Conservation (phyloP, 1,139 yeast species). For the Pneumocystis wakefieldiae region DNA sequence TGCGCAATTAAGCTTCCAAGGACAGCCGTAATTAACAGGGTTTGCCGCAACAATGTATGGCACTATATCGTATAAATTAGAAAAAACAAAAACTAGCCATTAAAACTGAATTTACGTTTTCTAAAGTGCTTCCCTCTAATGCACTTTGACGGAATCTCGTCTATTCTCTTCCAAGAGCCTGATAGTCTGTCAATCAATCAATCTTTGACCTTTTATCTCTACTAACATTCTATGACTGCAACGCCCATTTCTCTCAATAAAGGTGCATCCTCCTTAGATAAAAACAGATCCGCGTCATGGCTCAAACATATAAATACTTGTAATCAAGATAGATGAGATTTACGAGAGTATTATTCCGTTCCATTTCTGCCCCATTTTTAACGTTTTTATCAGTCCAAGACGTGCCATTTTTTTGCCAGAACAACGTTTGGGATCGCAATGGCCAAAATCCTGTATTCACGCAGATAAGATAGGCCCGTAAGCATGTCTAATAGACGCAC, state of each 20-base stretch:
- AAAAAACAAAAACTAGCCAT: neutral
- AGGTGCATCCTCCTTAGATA: conserved; percentile 73
- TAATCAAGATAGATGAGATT: conserved; percentile 7
- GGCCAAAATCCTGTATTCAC: conserved; percentile 58
- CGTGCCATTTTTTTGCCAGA: conserved; percentile 89
- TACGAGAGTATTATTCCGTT: conserved; percentile 71
- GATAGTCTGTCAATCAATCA: neutral
- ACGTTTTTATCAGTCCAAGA: conserved; percentile 60
- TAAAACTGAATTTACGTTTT: conserved; percentile 21
- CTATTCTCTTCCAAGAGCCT: conserved; percentile 83
- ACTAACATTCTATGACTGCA: conserved; percentile 78
- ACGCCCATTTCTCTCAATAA: conserved; percentile 72
- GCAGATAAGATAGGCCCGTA: neutral
- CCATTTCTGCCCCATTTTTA: conserved; percentile 83
- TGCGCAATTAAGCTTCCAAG: conserved; percentile 91
- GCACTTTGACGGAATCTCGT: conserved; percentile 83
- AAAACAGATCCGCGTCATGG: conserved; percentile 82
- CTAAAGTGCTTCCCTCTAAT: conserved; percentile 88
- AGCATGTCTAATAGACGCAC: neutral
- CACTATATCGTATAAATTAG: conserved; percentile 21
- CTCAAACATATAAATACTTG: conserved; percentile 11
- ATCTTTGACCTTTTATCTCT: neutral
- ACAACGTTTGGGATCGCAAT: conserved; percentile 96
- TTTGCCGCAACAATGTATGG: conserved; percentile 94
- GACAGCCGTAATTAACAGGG: conserved; percentile 91